phyloP scores from a whole-genome alignment of 306 rosid species.

The Amphicarpaea edgeworthii region DNA sequence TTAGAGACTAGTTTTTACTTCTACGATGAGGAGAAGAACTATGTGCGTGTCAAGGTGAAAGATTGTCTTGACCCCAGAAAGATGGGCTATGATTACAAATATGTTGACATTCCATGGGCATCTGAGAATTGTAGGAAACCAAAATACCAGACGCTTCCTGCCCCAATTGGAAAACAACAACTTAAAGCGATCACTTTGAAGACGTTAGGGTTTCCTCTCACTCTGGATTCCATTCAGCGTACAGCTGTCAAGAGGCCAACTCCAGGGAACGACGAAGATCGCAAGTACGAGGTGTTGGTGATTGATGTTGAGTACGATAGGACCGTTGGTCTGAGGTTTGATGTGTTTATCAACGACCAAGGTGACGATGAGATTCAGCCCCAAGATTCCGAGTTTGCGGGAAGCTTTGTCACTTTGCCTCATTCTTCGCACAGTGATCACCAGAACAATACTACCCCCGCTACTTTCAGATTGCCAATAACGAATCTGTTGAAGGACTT shows the following conservation, averaged over 20 bases:
- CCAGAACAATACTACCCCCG: too few relatives aligned
- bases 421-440: too few relatives aligned
- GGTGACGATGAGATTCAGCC: neutral
- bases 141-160: too few relatives aligned
- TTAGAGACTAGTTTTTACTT: too few relatives aligned
- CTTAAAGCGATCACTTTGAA: too few relatives aligned
- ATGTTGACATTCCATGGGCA: neutral
- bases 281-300: neutral
- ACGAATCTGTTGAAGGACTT: too few relatives aligned
- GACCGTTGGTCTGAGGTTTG: neutral
- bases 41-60: too few relatives aligned
- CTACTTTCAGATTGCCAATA: too few relatives aligned
- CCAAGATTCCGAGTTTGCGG: neutral
- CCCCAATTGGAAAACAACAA: too few relatives aligned
- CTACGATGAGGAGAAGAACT: too few relatives aligned
- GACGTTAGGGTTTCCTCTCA: neutral
- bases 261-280: neutral
- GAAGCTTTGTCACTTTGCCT: neutral
- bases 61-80: too few relatives aligned
- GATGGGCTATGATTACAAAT: neutral
- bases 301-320: neutral
- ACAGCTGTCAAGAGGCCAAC: neutral
- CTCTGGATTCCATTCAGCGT: neutral
- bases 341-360: neutral
- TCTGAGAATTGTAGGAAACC: too few relatives aligned